Conservation (phyloP, 441 rosid species). For the Isatis lusitanica region DNA sequence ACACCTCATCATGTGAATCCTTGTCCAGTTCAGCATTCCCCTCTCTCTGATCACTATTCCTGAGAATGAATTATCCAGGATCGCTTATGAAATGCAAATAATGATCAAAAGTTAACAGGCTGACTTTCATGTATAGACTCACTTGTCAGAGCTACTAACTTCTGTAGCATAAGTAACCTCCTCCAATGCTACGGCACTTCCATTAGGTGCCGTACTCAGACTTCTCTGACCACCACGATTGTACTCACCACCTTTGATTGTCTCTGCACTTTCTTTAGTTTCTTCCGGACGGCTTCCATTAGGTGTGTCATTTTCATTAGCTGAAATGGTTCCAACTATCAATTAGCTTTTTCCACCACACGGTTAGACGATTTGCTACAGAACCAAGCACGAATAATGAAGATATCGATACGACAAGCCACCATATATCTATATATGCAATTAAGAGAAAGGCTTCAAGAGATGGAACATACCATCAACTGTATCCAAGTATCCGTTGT, state of each 20-base stretch:
- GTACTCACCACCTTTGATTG: slow-evolving; percentile 30
- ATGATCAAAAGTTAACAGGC: slow-evolving; percentile 11
- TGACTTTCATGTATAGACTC: slow-evolving; percentile 34
- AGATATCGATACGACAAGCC: background rate
- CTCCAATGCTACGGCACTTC: slow-evolving; percentile 39
- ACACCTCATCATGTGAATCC: slow-evolving; percentile 57
- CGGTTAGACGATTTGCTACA: slow-evolving; percentile 1
- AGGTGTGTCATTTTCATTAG: slow-evolving; percentile 35
- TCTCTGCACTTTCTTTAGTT: slow-evolving; percentile 28
- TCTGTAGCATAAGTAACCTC: slow-evolving; percentile 38
- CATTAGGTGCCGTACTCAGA: slow-evolving; percentile 38
- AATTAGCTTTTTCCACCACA: slow-evolving; percentile 33
- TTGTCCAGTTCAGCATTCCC: slow-evolving; percentile 39
- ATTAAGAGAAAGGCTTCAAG: slow-evolving; percentile 3
- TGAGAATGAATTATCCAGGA: slow-evolving; percentile 27
- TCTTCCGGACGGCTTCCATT: slow-evolving; percentile 38
- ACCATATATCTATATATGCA: background rate
- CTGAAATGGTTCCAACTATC: slow-evolving; percentile 45
- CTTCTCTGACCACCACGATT: slow-evolving; percentile 24
- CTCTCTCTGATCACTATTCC: slow-evolving; percentile 37
- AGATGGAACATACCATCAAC: slow-evolving; percentile 51
- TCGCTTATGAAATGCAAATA: slow-evolving; percentile 9
- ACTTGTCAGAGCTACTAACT: slow-evolving; percentile 44
- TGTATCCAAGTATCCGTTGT: slow-evolving; percentile 62
- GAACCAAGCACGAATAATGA: slow-evolving; percentile 5